Evolutionary conservation across 768 basidiomycete species (phyloP), one percentile per base, ranked within the genome.

Genomic region (Boletus rubescentipes): DNA sequence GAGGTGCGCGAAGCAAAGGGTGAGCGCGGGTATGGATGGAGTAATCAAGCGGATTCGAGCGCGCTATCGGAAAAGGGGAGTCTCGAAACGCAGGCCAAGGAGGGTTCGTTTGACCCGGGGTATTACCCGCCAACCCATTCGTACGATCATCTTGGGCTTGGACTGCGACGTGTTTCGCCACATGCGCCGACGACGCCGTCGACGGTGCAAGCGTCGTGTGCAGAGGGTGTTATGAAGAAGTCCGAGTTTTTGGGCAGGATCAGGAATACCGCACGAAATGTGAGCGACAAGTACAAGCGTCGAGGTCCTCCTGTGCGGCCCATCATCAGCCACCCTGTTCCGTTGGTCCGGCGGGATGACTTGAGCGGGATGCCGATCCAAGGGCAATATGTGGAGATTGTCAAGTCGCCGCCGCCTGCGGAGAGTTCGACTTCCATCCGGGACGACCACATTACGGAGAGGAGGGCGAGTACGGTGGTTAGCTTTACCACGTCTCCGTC

Each of bases 221-320:
- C 77, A 52, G 78, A 85, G 9, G 80, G 77, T 9, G 75, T 86
- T 36, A 84, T 89, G 79, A 85, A 78, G 65, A 91, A 89, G 67
- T 76, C 73, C 16, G 85, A 88, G 63, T 89, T 90, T 62, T 59
- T 89, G 48, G 76, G 77, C n/a, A 79, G 74, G 65, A 77, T 90
- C 39, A 79, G 74, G 57, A 76, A 82, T 44, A 85, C 86, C 3
- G 83, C 86, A 32, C 77, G 88, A 51, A 78, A 82, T 40, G 86
- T 88, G 56, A 89, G 87, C 72, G 79, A 84, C 63, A 83, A 76
- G 65, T 82, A 79, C 59, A 70, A 69, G 23, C 70, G 69, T 12
- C 72, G 72, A 34, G 68, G 70, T 39, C 61, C 74, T 30, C 66
- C 71, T 48, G 64, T 72, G 52, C 73, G 77, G 51, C 83, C 81